Evolutionary conservation across 2,329 filamentous ascomycete species (phyloP).

Genomic region (Fusarium nematophilum): DNA sequence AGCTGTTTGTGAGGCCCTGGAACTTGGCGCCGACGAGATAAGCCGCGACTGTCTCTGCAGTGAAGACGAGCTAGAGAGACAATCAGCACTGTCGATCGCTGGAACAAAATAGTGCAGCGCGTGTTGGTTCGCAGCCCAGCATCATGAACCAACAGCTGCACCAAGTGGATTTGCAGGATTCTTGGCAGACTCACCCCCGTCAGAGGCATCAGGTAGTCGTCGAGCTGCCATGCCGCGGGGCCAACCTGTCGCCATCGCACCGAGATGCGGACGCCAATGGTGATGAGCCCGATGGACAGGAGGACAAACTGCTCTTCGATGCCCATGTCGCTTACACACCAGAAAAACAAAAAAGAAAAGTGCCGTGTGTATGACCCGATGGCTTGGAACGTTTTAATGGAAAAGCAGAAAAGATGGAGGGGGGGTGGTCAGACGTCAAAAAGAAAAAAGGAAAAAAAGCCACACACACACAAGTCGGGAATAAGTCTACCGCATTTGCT

Average conservation of each 20-base stretch:
- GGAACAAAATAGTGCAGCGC: not conserved
- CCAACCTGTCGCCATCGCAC: constrained; percentile 34
- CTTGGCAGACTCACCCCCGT: constrained; percentile 31
- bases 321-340: too few relatives aligned
- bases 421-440: too few relatives aligned
- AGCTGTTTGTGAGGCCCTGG: constrained; percentile 36
- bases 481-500: not conserved
- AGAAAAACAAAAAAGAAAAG: not conserved
- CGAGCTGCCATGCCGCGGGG: constrained; percentile 26
- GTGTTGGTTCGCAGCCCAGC: not conserved
- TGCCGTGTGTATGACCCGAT: not conserved
- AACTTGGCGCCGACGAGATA: constrained; percentile 38
- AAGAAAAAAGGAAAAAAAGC: not conserved
- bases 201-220: constrained; percentile 38
- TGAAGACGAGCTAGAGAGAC: constrained; percentile 28
- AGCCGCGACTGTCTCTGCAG: constrained; percentile 35
- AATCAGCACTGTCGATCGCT: too few relatives aligned
- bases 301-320: constrained; percentile 37
- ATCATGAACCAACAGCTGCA: constrained; percentile 1
- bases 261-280: constrained; percentile 26
- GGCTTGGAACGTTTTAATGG: constrained; percentile 1
- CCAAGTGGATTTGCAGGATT: not conserved
- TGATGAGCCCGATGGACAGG: constrained; percentile 34
- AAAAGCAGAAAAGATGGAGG: not conserved
- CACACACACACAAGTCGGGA: not conserved